These are phyloP conservation scores for Tuber brumale DNA, from an alignment of 495 filamentous ascomycete species.

Conservation along the genomic window DNA sequence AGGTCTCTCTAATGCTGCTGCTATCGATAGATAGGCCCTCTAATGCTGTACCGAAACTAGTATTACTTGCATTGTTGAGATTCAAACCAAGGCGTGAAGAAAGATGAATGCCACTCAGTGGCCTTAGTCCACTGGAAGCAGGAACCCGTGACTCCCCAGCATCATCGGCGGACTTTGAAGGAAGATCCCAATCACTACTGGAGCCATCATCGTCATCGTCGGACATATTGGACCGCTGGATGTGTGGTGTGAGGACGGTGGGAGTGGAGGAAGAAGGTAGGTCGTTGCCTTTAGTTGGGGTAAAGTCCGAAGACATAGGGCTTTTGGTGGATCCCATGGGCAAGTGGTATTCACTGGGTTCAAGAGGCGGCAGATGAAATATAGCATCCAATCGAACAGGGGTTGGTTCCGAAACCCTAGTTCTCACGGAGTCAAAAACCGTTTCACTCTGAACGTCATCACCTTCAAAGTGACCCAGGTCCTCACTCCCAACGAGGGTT, in stretches of 20 bases:
- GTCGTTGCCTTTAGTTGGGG: slow-evolving; percentile 22
- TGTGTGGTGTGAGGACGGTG: slow-evolving; percentile 17
- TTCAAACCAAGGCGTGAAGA: slow-evolving; percentile 32
- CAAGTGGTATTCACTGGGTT: slow-evolving; percentile 38
- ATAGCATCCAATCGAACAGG: slow-evolving; percentile 66
- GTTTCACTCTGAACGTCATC: slow-evolving; percentile 87
- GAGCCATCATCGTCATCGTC: slow-evolving; percentile 61
- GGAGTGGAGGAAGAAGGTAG: slow-evolving; percentile 21
- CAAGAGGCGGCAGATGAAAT: slow-evolving; percentile 66
- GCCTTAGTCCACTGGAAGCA: slow-evolving; percentile 24
- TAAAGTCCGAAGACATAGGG: slow-evolving; percentile 27
- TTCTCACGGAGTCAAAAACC: slow-evolving; percentile 84
- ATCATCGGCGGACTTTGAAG: slow-evolving; percentile 47
- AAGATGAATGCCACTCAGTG: slow-evolving; percentile 34
- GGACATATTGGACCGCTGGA: slow-evolving; percentile 45
- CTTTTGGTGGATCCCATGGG: slow-evolving; percentile 16
- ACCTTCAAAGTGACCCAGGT: slow-evolving; percentile 74
- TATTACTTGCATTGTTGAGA: slow-evolving; percentile 36
- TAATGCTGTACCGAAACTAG: slow-evolving; percentile 39
- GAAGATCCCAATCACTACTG: slow-evolving; percentile 45
- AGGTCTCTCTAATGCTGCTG: slow-evolving; percentile 36
- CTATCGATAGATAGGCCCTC: slow-evolving; percentile 34
- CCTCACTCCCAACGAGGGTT: slow-evolving; percentile 76
- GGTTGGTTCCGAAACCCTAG: slow-evolving; percentile 57
- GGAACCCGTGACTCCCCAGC: slow-evolving; percentile 41